phyloP scores from a whole-genome alignment of 257 asterid species.

The Penstemon barbatus region DNA sequence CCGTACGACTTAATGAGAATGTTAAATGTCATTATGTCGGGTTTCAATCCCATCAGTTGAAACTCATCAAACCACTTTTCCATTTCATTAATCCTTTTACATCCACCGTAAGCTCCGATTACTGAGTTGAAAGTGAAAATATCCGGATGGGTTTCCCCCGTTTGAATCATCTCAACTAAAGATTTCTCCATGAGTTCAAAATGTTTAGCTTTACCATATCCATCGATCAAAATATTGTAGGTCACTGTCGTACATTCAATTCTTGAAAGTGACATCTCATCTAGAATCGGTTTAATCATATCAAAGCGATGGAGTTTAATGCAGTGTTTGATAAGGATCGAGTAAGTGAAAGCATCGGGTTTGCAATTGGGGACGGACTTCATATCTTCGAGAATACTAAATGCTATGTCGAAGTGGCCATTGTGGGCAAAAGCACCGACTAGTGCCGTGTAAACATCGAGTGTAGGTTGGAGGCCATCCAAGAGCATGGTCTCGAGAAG shows the following conservation, averaged over 20 bases:
- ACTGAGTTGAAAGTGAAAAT: conserved; percentile 74
- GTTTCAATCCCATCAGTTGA: conserved; percentile 73
- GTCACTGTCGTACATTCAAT: conserved; percentile 57
- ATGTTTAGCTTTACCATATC: conserved; percentile 75
- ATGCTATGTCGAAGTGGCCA: conserved; percentile 69
- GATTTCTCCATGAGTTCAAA: conserved; percentile 68
- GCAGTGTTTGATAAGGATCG: conserved; percentile 70
- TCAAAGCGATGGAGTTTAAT: conserved; percentile 53
- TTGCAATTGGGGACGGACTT: conserved; percentile 53
- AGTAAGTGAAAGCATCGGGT: conserved; percentile 84
- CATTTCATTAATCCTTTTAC: conserved; percentile 66
- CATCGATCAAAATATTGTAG: conserved; percentile 74
- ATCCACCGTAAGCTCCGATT: conserved; percentile 73
- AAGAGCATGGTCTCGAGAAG: conserved; percentile 64
- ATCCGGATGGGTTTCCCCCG: conserved; percentile 63
- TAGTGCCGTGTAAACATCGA: conserved; percentile 83
- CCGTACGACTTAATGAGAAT: conserved; percentile 72
- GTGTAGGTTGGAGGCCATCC: conserved; percentile 73
- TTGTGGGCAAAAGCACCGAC: conserved; percentile 65
- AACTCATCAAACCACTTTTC: conserved; percentile 91
- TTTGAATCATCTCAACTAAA: conserved; percentile 64
- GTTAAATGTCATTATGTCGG: conserved; percentile 79
- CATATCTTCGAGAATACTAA: conserved; percentile 57
- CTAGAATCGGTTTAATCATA: conserved; percentile 49
- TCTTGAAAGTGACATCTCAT: conserved; percentile 66